Evolutionary conservation across 306 rosid genomes (phyloP).

Genomic region (Begonia masoniana): DNA sequence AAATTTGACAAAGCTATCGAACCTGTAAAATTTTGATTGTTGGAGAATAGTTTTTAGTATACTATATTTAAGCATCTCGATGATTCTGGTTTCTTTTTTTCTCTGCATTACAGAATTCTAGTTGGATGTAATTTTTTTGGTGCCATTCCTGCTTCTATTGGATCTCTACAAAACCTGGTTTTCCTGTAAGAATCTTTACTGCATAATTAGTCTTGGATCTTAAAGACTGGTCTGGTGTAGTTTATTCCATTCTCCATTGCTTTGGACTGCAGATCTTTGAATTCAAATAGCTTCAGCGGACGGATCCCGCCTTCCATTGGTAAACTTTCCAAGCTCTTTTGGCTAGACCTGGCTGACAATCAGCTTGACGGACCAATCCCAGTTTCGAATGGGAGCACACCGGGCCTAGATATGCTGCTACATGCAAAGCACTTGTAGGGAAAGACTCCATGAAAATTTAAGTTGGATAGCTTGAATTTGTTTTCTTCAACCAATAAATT

Average conservation of each 20-base stretch:
- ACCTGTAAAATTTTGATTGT: conserved; percentile 23
- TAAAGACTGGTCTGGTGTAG: neutral
- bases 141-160: conserved; percentile 47
- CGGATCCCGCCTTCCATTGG: conserved; percentile 24
- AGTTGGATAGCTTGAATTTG: neutral
- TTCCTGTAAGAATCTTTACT: conserved; percentile 35
- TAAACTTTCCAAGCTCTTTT: conserved; percentile 16
- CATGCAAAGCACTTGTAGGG: conserved; percentile 31
- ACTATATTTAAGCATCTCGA: too few relatives aligned
- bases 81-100: neutral
- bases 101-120: conserved; percentile 28
- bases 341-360: conserved; percentile 32
- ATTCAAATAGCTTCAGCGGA: conserved; percentile 17
- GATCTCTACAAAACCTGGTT: conserved; percentile 33
- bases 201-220: neutral
- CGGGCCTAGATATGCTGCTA: conserved; percentile 21
- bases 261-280: conserved; percentile 20
- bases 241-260: neutral
- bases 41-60: too few relatives aligned
- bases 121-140: conserved; percentile 51
- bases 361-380: conserved; percentile 20
- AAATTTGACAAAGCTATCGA: conserved; percentile 32
- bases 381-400: conserved; percentile 7
- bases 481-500: neutral
- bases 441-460: neutral